These are phyloP conservation scores for Elsinoe australis DNA, from an alignment of 2,329 filamentous ascomycete genomes.

Conservation along the genomic window DNA sequence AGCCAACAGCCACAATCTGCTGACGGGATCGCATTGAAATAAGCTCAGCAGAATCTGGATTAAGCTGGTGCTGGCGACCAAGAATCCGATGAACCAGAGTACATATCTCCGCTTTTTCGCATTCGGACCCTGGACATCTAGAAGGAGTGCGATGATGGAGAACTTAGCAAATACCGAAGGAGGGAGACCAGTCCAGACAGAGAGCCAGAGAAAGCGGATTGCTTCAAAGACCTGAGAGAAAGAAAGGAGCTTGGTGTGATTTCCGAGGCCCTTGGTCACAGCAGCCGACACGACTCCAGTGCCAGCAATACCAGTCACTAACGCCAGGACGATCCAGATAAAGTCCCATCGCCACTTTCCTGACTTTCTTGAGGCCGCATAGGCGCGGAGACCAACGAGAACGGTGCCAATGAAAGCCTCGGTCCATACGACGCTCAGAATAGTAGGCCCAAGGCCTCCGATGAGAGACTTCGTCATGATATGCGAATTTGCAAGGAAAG, in stretches of 20 bases:
- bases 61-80: not conserved
- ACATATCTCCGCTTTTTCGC: not conserved
- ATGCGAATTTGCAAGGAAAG: not conserved
- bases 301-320: not conserved
- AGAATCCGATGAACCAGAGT: constrained; percentile 2
- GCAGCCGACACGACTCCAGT: not conserved
- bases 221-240: constrained; percentile 5
- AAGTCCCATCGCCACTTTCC: constrained; percentile 11
- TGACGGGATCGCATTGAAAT: constrained; percentile 1
- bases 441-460: constrained; percentile 2
- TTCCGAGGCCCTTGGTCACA: constrained; percentile 6
- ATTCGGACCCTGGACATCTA: constrained; percentile 4
- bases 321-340: constrained; percentile 9
- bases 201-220: not conserved
- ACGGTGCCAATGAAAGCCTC: constrained; percentile 2
- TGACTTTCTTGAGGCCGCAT: constrained; percentile 9
- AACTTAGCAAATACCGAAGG: constrained; percentile 10
- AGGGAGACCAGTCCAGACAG: not conserved
- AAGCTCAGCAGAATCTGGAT: constrained; percentile 8
- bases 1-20: constrained; percentile 1
- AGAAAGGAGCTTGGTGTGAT: constrained; percentile 3
- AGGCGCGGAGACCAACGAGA: constrained; percentile 2
- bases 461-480: not conserved
- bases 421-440: constrained; percentile 7
- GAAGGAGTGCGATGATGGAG: constrained; percentile 15